phyloP scores from a whole-genome alignment of 2,329 filamentous ascomycete species.

The Fusarium anthophilum region DNA sequence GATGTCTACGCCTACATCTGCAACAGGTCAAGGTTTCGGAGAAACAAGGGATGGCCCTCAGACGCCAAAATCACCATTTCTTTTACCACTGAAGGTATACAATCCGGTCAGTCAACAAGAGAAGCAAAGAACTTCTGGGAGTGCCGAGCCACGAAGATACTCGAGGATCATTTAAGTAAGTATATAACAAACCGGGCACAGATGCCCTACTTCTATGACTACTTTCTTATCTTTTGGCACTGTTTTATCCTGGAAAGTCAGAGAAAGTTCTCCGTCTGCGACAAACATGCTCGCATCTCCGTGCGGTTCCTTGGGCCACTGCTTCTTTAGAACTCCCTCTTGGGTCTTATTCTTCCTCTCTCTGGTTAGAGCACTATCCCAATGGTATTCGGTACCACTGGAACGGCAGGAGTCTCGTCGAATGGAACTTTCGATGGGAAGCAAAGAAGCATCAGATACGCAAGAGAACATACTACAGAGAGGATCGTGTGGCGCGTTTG shows the following conservation, averaged over 20 bases:
- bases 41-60: no score
- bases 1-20: not conserved
- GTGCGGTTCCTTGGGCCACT: not conserved
- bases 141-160: not conserved
- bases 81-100: conserved; percentile 5
- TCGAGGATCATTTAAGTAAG: not conserved
- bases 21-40: not conserved
- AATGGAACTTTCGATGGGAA: not conserved
- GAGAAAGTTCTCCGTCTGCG: not conserved
- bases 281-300: not conserved
- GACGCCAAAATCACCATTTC: not conserved
- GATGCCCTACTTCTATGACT: conserved; percentile 25
- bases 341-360: not conserved
- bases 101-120: not conserved
- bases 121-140: conserved; percentile 30
- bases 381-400: conserved; percentile 12
- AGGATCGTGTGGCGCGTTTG: not conserved
- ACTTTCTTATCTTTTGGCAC: not conserved
- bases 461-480: not conserved
- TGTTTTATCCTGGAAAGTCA: not conserved
- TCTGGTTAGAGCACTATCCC: conserved; percentile 13
- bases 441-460: not conserved
- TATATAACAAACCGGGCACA: not conserved
- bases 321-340: not conserved
- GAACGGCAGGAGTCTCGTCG: not conserved